Conservation (phyloP, 148 eudicot genomes). For the Nepenthes mirabilis region DNA sequence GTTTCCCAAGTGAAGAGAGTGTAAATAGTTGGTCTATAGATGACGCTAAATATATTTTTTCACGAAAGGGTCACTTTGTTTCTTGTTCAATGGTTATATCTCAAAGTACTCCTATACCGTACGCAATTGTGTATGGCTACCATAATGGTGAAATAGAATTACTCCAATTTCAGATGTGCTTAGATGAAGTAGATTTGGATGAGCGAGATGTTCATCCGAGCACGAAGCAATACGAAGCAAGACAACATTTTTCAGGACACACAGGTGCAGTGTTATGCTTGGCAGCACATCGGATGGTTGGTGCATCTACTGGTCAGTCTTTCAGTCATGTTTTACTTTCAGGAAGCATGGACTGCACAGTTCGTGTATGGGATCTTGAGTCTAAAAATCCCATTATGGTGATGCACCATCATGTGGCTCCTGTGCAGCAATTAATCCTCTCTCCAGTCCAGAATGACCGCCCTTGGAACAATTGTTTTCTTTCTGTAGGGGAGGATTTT, state of each 20-base stretch:
- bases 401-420: constrained; percentile 95
- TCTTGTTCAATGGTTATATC: constrained; percentile 90
- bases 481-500: constrained; percentile 83
- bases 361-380: constrained; percentile 89
- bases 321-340: constrained; percentile 51
- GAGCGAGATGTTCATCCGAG: constrained; percentile 14
- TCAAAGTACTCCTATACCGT: constrained; percentile 42
- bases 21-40: constrained; percentile 10
- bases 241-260: constrained; percentile 60
- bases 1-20: constrained; percentile 7
- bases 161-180: constrained; percentile 33
- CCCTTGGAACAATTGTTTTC: constrained; percentile 93
- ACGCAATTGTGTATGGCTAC: constrained; percentile 81
- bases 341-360: constrained; percentile 86
- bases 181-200: constrained; percentile 20
- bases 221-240: constrained; percentile 26
- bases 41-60: constrained; percentile 18
- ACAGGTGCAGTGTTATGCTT: constrained; percentile 74
- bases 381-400: constrained; percentile 43
- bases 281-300: constrained; percentile 63
- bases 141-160: constrained; percentile 76
- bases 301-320: constrained; percentile 20
- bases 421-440: constrained; percentile 77
- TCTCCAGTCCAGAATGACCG: constrained; percentile 51
- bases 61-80: constrained; percentile 28